Percentiles rank a stretch among this genome's conserved stretches.
phyloP scores from a whole-genome alignment of 495 filamentous ascomycete genomes.

The Oidiodendron maius region DNA sequence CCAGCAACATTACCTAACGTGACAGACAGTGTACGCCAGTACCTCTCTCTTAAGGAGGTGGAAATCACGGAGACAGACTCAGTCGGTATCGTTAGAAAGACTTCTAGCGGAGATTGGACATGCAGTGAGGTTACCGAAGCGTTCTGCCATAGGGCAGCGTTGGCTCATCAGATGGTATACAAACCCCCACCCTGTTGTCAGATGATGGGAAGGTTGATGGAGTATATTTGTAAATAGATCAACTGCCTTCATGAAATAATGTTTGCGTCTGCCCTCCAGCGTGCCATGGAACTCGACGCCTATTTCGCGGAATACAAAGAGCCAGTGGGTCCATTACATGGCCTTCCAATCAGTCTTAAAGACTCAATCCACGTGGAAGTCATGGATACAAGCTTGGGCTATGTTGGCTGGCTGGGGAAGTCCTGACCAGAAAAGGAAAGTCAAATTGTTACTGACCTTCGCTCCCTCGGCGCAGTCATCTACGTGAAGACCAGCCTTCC shows the following conservation, averaged over 20 bases:
- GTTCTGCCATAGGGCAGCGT: neutral
- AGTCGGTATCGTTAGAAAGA: neutral
- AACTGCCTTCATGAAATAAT: neutral
- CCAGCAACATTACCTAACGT: neutral
- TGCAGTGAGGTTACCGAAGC: neutral
- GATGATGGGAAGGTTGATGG: too few species aligned
- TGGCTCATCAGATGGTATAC: neutral
- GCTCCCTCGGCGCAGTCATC: conserved; percentile 48
- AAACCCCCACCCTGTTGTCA: too few species aligned
- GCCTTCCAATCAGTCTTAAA: conserved; percentile 48
- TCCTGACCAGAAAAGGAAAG: too few species aligned
- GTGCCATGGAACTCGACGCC: conserved; percentile 50
- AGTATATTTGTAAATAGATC: too few species aligned
- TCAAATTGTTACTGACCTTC: conserved; percentile 26
- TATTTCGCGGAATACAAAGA: conserved; percentile 32
- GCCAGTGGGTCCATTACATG: conserved; percentile 28
- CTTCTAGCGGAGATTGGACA: neutral
- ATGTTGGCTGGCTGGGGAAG: conserved; percentile 13
- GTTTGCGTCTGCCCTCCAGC: neutral
- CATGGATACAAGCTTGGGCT: conserved; percentile 3
- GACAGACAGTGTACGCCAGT: neutral
- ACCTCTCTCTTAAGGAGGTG: neutral
- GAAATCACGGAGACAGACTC: neutral
- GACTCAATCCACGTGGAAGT: conserved; percentile 35
- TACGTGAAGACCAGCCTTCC: conserved; percentile 44